Evolutionary conservation across 2,329 filamentous ascomycete genomes (phyloP).

Genomic region (Fusarium goolgardi): DNA sequence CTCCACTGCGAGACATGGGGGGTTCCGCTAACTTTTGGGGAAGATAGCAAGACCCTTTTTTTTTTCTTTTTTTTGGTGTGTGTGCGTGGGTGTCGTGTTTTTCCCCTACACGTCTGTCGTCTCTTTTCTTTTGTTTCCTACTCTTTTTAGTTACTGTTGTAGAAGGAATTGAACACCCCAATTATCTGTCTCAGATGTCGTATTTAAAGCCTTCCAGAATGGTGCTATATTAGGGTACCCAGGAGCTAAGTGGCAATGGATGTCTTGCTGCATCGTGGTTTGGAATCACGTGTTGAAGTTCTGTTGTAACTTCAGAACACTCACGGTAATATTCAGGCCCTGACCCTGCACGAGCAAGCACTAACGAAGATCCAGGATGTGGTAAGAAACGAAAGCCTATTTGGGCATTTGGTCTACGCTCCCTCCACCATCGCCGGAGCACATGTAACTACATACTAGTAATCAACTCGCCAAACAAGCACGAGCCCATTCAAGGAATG

Average conservation of each 20-base stretch:
- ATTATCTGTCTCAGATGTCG: not conserved
- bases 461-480: slow-evolving; percentile 28
- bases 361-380: slow-evolving; percentile 33
- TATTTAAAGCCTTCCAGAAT: not conserved
- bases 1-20: slow-evolving; percentile 43
- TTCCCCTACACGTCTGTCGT: not conserved
- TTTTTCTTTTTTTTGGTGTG: slow-evolving; percentile 21
- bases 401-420: slow-evolving; percentile 20
- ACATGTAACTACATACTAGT: not conserved
- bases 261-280: not conserved
- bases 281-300: slow-evolving; percentile 4
- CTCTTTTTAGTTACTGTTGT: not conserved
- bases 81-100: not conserved
- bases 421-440: slow-evolving; percentile 15
- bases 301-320: slow-evolving; percentile 32
- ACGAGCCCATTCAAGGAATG: slow-evolving; percentile 14
- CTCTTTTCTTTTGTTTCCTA: slow-evolving; percentile 1
- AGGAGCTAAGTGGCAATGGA: not conserved
- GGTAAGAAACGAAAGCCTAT: slow-evolving; percentile 34
- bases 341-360: slow-evolving; percentile 31
- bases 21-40: slow-evolving; percentile 37
- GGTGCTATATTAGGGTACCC: not conserved
- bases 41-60: slow-evolving; percentile 42
- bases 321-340: slow-evolving; percentile 7
- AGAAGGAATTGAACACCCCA: not conserved